A percentile compares a stretch with the other conserved stretches of the same genome.
These are phyloP conservation scores for Entomortierella lignicola DNA, from an alignment of 192 early-diverging fungal species.

Conservation along the genomic window DNA sequence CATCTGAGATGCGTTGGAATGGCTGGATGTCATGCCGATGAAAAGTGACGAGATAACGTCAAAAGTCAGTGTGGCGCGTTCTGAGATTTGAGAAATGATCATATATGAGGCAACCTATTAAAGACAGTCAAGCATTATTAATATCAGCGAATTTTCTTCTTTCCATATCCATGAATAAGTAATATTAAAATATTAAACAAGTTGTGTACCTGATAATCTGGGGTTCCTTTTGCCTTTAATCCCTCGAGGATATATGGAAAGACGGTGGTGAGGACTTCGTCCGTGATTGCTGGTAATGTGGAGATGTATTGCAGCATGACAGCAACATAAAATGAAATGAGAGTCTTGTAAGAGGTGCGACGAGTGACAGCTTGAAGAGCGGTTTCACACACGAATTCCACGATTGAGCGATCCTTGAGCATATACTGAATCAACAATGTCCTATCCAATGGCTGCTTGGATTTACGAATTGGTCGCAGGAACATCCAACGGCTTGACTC, in stretches of 20 bases:
- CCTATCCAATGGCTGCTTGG: slow-evolving; percentile 73
- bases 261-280: slow-evolving; percentile 67
- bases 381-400: slow-evolving; percentile 83
- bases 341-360: slow-evolving; percentile 59
- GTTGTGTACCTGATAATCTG: slow-evolving; percentile 59
- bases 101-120: slow-evolving; percentile 67
- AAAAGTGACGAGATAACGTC: slow-evolving; percentile 61
- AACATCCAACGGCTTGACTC: slow-evolving; percentile 68
- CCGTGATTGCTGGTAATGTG: slow-evolving; percentile 56
- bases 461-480: slow-evolving; percentile 65
- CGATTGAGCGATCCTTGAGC: slow-evolving; percentile 72
- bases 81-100: slow-evolving; percentile 73
- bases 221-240: slow-evolving; percentile 49
- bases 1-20: slow-evolving; percentile 42
- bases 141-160: neutral
- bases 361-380: slow-evolving; percentile 56
- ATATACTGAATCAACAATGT: slow-evolving; percentile 76
- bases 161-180: neutral
- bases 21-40: slow-evolving; percentile 53
- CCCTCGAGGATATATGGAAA: slow-evolving; percentile 70
- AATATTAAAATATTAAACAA: neutral
- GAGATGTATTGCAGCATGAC: slow-evolving; percentile 70
- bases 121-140: neutral
- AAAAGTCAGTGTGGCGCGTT: slow-evolving; percentile 56
- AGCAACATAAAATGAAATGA: slow-evolving; percentile 76